phyloP scores from a whole-genome alignment of 306 rosid species.

The Alnus rubra region DNA sequence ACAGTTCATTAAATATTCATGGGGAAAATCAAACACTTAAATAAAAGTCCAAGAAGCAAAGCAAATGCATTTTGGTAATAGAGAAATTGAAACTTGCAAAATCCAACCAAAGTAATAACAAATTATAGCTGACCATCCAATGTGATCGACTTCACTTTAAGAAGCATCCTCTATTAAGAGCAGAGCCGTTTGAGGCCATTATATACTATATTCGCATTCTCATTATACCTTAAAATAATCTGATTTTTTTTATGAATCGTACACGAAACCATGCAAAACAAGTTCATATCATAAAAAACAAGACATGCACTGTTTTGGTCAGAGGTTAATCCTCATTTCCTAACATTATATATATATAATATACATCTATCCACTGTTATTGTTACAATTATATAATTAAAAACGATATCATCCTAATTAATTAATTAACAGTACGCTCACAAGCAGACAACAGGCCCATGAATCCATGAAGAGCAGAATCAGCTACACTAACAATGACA shows the following conservation, averaged over 20 bases:
- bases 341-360: slow-evolving; percentile 6
- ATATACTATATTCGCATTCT: neutral
- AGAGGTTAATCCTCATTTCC: slow-evolving; percentile 26
- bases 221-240: slow-evolving; percentile 10
- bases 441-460: slow-evolving; percentile 38
- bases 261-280: slow-evolving; percentile 27
- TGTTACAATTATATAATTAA: slow-evolving; percentile 4
- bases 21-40: neutral
- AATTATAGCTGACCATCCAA: slow-evolving; percentile 23
- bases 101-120: slow-evolving; percentile 7
- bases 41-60: neutral
- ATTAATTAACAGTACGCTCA: slow-evolving; percentile 16
- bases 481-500: slow-evolving; percentile 7
- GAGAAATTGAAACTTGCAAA: slow-evolving; percentile 10
- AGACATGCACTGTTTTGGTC: slow-evolving; percentile 35
- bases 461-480: slow-evolving; percentile 28
- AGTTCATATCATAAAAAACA: slow-evolving; percentile 17
- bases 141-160: slow-evolving; percentile 13
- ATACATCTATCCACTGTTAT: neutral
- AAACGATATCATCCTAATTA: slow-evolving; percentile 19
- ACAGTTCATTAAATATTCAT: neutral
- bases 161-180: slow-evolving; percentile 30
- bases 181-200: neutral
- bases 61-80: neutral
- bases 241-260: slow-evolving; percentile 8